phyloP scores from a whole-genome alignment of 1,139 yeast genomes.

The Lodderomyces pseudojiufengensis region DNA sequence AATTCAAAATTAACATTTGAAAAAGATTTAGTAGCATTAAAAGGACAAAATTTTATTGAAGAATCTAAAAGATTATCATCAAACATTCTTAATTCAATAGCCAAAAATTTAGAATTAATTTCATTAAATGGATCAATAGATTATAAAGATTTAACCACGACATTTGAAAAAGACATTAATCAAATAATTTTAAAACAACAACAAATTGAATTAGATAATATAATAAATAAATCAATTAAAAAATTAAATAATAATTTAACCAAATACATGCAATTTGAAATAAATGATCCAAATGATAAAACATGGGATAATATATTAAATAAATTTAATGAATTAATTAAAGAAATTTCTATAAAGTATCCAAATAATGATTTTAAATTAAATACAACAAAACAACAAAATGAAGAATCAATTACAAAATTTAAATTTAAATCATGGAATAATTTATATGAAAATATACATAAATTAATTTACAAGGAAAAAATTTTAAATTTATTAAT shows the following conservation, averaged over 20 bases:
- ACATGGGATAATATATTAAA: conserved; percentile 62
- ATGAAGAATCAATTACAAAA: conserved; percentile 35
- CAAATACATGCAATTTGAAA: conserved; percentile 36
- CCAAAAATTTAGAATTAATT: conserved; percentile 16
- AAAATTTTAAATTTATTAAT: conserved; percentile 54
- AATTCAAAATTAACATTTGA: conserved; percentile 18
- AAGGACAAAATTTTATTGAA: conserved; percentile 21
- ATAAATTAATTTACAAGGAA: conserved; percentile 58
- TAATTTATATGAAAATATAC: conserved; percentile 53
- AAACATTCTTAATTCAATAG: conserved; percentile 14
- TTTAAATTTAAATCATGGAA: conserved; percentile 64
- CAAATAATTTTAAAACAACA: conserved; percentile 37
- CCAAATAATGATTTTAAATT: conserved; percentile 48
- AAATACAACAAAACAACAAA: conserved; percentile 49
- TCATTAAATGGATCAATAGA: conserved; percentile 25
- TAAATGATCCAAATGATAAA: conserved; percentile 40
- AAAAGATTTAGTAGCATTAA: conserved; percentile 16
- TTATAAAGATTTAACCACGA: conserved; percentile 12
- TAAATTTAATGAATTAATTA: conserved; percentile 43
- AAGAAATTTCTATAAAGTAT: conserved; percentile 20
- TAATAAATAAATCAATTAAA: conserved; percentile 36
- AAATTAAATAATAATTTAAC: conserved; percentile 37
- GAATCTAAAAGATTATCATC: conserved; percentile 15
- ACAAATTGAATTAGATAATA: conserved; percentile 40
- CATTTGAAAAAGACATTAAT: conserved; percentile 21